These are phyloP conservation scores for Tricharina praecox DNA, from an alignment of 495 filamentous ascomycete genomes.

Conservation along the genomic window DNA sequence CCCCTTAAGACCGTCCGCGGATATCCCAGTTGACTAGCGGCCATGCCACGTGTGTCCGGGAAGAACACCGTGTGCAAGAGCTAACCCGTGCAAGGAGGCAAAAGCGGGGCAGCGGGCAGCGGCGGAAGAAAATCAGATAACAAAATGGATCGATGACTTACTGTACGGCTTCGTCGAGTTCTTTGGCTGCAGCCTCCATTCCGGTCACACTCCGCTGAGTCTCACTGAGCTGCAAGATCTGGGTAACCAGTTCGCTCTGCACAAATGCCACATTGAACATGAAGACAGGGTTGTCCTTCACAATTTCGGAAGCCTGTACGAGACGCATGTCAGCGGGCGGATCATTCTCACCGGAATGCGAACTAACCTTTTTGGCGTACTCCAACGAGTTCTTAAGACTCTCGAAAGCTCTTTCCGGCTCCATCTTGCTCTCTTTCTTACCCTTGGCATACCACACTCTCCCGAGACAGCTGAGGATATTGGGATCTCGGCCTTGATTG, in stretches of 20 bases:
- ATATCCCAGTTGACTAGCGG: no score
- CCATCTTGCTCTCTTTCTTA: constrained; percentile 34
- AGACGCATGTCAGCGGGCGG: neutral
- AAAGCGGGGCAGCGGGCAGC: no score
- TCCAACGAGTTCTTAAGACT: constrained; percentile 79
- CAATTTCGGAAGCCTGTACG: constrained; percentile 49
- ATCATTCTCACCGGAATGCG: constrained; percentile 16
- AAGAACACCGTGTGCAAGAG: no score
- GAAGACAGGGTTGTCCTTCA: constrained; percentile 71
- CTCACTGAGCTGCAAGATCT: constrained; percentile 57
- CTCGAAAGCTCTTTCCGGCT: constrained; percentile 48
- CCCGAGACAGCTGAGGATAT: constrained; percentile 76
- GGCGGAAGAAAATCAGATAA: no score
- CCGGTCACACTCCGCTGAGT: constrained; percentile 60
- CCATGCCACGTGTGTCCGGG: no score
- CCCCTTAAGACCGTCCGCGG: no score
- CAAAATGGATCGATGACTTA: no score
- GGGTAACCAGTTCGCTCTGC: constrained; percentile 75
- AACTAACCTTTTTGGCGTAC: constrained; percentile 54
- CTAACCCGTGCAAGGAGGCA: no score
- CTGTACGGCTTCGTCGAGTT: constrained; percentile 82
- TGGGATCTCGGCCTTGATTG: constrained; percentile 53
- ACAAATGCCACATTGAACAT: constrained; percentile 97
- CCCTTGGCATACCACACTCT: constrained; percentile 85
- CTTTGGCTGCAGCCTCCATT: constrained; percentile 56